Evolutionary conservation across 2,329 filamentous ascomycete genomes (phyloP).

Genomic region (Ceratocystis colombiana): DNA sequence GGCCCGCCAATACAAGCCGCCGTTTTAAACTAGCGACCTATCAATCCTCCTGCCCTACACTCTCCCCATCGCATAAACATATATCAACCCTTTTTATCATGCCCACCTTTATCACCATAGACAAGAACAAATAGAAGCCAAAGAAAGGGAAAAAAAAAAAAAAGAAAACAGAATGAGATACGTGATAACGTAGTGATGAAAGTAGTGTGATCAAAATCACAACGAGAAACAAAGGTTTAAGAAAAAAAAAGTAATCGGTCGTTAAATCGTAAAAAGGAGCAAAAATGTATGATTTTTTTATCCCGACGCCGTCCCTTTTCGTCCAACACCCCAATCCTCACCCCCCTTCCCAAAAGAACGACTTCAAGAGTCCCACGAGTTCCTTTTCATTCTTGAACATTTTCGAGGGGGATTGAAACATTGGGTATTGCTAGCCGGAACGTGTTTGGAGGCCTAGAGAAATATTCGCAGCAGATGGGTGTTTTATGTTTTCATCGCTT

Average conservation of each 20-base stretch:
- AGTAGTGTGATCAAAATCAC: constrained; percentile 21
- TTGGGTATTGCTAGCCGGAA: constrained; percentile 32
- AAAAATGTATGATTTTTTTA: constrained; percentile 6
- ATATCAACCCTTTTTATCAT: background rate
- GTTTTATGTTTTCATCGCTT: constrained; percentile 28
- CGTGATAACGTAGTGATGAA: constrained; percentile 21
- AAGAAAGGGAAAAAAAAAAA: constrained; percentile 23
- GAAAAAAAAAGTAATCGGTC: constrained; percentile 26
- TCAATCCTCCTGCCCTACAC: background rate
- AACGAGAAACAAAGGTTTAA: constrained; percentile 23
- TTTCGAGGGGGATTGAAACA: constrained; percentile 33
- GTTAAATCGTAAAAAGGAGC: constrained; percentile 15
- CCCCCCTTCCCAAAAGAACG: background rate
- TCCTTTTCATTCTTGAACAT: constrained; percentile 7
- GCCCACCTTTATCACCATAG: too few species aligned
- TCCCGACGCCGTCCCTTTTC: background rate
- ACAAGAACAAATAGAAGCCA: background rate
- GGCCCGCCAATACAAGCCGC: background rate
- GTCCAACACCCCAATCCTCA: constrained; percentile 19
- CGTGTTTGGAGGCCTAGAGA: constrained; percentile 21
- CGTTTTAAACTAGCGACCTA: background rate
- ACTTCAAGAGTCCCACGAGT: constrained; percentile 12
- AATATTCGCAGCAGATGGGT: background rate
- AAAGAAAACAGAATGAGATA: constrained; percentile 25
- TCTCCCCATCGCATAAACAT: background rate